Evolutionary conservation across 805 yeast genomes (phyloP).

Genomic region (Ogataea neopini): DNA sequence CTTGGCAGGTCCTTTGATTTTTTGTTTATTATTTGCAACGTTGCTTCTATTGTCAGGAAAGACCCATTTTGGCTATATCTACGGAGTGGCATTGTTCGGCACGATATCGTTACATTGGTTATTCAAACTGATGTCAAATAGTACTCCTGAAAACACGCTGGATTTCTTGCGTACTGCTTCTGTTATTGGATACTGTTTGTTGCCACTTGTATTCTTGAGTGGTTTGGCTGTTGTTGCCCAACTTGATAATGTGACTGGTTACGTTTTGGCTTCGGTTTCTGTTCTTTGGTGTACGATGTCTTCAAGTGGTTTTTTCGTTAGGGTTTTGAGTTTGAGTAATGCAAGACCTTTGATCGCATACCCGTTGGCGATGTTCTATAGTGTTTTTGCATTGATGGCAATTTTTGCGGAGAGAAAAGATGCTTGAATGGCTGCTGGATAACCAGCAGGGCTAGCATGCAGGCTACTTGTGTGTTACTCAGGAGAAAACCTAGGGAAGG

Average conservation of each 20-base stretch:
- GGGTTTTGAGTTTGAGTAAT: constrained; percentile 77
- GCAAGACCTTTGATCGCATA: constrained; percentile 91
- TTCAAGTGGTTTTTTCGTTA: constrained; percentile 89
- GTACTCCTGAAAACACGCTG: constrained; percentile 38
- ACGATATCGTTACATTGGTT: constrained; percentile 79
- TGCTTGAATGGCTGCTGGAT: too few relatives aligned
- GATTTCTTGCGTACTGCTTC: constrained; percentile 77
- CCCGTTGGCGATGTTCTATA: constrained; percentile 87
- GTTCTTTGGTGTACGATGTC: constrained; percentile 92
- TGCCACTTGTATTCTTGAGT: constrained; percentile 82
- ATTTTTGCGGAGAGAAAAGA: constrained; percentile 53
- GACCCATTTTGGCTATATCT: constrained; percentile 94
- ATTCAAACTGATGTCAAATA: constrained; percentile 83
- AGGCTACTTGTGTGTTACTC: too few relatives aligned
- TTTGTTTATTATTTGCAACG: constrained; percentile 84
- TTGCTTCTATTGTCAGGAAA: constrained; percentile 84
- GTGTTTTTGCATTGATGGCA: constrained; percentile 94
- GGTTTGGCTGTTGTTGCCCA: constrained; percentile 66
- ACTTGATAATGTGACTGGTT: constrained; percentile 76
- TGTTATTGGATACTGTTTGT: constrained; percentile 88
- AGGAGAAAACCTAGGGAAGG: too few relatives aligned
- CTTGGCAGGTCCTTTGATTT: constrained; percentile 91
- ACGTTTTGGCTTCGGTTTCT: constrained; percentile 61
- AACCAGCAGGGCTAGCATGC: too few relatives aligned
- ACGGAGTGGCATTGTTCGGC: constrained; percentile 94